These are phyloP conservation scores for Paradendryphiella salina DNA, from an alignment of 2,329 filamentous ascomycete species.

Conservation along the genomic window DNA sequence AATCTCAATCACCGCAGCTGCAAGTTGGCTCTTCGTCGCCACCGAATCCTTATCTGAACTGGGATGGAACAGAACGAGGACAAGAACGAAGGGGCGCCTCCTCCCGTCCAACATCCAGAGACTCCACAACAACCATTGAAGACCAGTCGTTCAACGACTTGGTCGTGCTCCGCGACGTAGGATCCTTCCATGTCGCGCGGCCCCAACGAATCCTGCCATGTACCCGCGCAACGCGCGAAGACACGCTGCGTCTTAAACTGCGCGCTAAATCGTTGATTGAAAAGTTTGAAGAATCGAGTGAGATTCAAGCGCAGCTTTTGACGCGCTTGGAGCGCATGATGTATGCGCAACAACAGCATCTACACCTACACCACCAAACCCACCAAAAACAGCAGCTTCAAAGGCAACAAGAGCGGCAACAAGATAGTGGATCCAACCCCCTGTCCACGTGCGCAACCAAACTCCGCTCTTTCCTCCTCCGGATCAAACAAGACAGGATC, in stretches of 20 bases:
- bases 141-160: conserved; percentile 29
- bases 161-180: conserved; percentile 28
- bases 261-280: conserved; percentile 21
- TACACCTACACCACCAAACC: not conserved
- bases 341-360: conserved; percentile 1
- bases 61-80: not conserved
- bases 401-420: not conserved
- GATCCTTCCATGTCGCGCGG: conserved; percentile 23
- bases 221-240: conserved; percentile 28
- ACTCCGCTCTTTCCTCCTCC: conserved; percentile 24
- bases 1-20: not conserved
- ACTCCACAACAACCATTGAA: not conserved
- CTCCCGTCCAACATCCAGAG: not conserved
- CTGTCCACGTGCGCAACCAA: conserved; percentile 17
- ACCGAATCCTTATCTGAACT: conserved; percentile 1
- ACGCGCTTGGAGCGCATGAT: conserved; percentile 33
- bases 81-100: not conserved
- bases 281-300: conserved; percentile 23
- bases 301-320: conserved; percentile 20
- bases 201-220: conserved; percentile 26
- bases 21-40: not conserved
- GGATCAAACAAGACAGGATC: conserved; percentile 21
- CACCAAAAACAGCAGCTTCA: too few relatives aligned
- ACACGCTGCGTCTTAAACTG: conserved; percentile 24
- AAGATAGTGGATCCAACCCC: not conserved